Base-by-base conservation (phyloP, 140 eudicot genomes). In the Senecio squalidus region DNA sequence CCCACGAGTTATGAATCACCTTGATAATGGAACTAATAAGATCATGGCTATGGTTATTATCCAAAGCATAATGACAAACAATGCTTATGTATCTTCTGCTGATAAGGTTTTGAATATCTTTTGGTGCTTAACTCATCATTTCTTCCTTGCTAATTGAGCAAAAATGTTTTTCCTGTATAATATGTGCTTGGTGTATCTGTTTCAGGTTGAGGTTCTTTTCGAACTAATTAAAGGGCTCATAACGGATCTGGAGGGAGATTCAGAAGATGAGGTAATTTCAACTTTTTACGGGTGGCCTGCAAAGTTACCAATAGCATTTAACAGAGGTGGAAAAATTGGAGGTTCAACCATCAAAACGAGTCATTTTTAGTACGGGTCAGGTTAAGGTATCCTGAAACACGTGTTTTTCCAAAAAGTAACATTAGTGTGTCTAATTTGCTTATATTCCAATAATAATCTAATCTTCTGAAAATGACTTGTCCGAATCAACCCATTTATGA, bases 11-110 rank as follows among this genome's bases (percentile, higher is more conserved):
- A 93, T 93, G 99, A 95, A 93, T 62, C 91, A 84, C 70, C 99
- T 93, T 64, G 99, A 93, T 72, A 83, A 76, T 53, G 95, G 79
- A 55, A 93, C 96, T 50, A 93, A 93, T 54, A 93, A 88, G 82
- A 67, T 88, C 60, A 93, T 93, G 99, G 99, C 99, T 44, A 82
- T 88, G 96, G 95, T 93, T 66, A 93, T 93, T 46, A 84, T 93
- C 46, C 89, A 83, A 84, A 93, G 94, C 78, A 84, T 93, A 55
- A 80, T 93, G 84, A 93, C 82, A 18, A 88, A 82, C 49, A 74
- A 74, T 36, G 92, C 89, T 28, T 76, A 63, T 53, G 94, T 93
- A 4, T 84, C 96, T 29, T 84, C 99, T 68, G 77, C 95, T 63
- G 96, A 93, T 64, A 79, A 88, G 96, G 99, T 93, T 70, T 60